A percentile compares a stretch with the other conserved stretches of the same genome.
These are phyloP conservation scores for Medakamo hakoo DNA, from an alignment of 139 green algal species.

Conservation along the genomic window DNA sequence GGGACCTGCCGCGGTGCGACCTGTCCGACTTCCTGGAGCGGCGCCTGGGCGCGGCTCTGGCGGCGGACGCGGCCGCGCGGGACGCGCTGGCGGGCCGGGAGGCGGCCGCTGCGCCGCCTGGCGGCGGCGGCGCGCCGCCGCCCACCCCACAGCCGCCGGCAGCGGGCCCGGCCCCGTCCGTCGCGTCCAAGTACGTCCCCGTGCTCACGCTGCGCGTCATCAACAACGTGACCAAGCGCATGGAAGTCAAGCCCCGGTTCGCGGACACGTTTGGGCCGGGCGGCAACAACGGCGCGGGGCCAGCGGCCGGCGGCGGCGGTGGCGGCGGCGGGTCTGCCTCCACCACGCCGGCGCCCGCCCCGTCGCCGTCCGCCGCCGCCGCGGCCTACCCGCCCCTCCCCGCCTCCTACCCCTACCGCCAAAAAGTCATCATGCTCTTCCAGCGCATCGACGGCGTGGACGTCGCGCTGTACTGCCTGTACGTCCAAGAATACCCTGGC, in stretches of 20 bases:
- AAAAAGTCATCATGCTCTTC: constrained; percentile 90
- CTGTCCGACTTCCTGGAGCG: constrained; percentile 49
- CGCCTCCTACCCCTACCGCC: constrained; percentile 67
- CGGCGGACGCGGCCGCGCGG: constrained; percentile 32
- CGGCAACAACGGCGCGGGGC: too few relatives aligned
- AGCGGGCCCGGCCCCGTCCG: background rate
- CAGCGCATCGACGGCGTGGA: constrained; percentile 82
- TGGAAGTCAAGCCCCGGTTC: constrained; percentile 71
- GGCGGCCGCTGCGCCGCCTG: background rate
- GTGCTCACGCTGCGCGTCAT: constrained; percentile 89
- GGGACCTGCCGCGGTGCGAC: constrained; percentile 63
- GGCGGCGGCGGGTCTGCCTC: too few relatives aligned
- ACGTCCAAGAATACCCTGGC: constrained; percentile 97
- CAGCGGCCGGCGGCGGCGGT: too few relatives aligned
- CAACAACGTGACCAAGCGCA: constrained; percentile 80
- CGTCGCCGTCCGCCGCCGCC: too few relatives aligned
- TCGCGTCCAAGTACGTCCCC: background rate
- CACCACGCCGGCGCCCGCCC: constrained; percentile 41
- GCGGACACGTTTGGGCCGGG: constrained; percentile 48
- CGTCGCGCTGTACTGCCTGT: constrained; percentile 87
- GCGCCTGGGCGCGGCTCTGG: constrained; percentile 15
- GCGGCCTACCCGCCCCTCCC: constrained; percentile 27
- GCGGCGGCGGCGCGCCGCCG: too few relatives aligned
- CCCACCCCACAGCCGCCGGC: too few relatives aligned
- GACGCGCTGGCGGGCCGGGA: constrained; percentile 21